Evolutionary conservation across 208 protist species (phyloP).

Genomic region (Entamoeba dispar): DNA sequence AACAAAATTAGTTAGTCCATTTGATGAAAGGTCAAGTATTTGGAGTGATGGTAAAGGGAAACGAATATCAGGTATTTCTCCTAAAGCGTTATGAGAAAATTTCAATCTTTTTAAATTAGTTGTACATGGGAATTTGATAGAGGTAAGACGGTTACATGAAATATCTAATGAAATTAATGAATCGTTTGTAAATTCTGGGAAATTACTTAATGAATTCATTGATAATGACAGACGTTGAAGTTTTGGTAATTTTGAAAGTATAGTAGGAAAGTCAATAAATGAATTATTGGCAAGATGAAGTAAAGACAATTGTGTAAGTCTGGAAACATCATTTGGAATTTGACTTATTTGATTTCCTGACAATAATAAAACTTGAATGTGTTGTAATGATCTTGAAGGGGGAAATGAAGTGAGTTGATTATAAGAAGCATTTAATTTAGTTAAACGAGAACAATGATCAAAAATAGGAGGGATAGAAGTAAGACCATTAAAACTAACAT

Average conservation of each 20-base stretch:
- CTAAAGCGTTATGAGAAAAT: neutral
- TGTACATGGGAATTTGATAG: neutral
- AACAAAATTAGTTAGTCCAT: no score
- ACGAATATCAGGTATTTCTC: no score
- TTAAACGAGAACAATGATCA: neutral
- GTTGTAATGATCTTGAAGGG: neutral
- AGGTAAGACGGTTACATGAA: no score
- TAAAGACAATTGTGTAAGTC: neutral
- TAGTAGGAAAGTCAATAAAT: neutral
- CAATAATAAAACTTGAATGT: neutral
- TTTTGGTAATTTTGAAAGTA: neutral
- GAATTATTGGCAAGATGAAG: neutral
- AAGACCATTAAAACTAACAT: neutral
- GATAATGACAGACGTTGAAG: neutral
- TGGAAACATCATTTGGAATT: neutral
- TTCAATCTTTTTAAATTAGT: neutral
- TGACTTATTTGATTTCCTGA: neutral
- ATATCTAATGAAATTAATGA: neutral
- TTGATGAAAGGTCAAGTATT: no score
- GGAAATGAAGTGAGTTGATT: neutral
- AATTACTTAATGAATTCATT: neutral
- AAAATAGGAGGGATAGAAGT: neutral
- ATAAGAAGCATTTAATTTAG: neutral
- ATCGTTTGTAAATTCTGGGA: neutral
- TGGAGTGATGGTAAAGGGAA: no score